phyloP scores from a whole-genome alignment of 352 stramenopile species.

The Globisporangium heterothallicum region DNA sequence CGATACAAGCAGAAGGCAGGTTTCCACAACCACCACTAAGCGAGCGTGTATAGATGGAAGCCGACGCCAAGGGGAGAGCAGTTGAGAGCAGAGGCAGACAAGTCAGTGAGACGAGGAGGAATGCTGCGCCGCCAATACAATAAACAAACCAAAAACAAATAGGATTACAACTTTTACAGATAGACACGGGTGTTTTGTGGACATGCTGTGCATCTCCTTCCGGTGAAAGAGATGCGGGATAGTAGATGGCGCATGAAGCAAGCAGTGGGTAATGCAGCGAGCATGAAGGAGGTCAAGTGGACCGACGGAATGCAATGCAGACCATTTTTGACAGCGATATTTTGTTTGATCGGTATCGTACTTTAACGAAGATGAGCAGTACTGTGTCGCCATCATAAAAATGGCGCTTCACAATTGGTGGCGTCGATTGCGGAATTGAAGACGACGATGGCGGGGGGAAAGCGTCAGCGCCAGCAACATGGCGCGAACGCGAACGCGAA shows the following conservation, averaged over 20 bases:
- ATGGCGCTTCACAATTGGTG: slow-evolving; percentile 6
- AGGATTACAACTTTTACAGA: too few relatives aligned
- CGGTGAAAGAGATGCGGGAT: too few relatives aligned
- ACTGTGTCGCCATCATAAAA: too few relatives aligned
- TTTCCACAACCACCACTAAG: slow-evolving; percentile 58
- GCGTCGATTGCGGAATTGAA: not conserved
- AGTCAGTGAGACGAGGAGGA: too few relatives aligned
- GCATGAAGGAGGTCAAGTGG: too few relatives aligned
- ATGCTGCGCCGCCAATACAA: too few relatives aligned
- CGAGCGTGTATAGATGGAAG: not conserved
- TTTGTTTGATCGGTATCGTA: not conserved
- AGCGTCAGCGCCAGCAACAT: slow-evolving; percentile 14
- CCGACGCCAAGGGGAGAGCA: not conserved
- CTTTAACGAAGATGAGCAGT: not conserved
- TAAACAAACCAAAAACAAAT: too few relatives aligned
- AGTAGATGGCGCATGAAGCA: too few relatives aligned
- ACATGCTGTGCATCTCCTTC: too few relatives aligned
- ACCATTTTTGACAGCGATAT: not conserved
- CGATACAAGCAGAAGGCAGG: slow-evolving; percentile 85
- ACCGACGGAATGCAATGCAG: too few relatives aligned
- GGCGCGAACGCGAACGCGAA: not conserved
- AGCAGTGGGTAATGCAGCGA: too few relatives aligned
- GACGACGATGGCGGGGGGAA: slow-evolving; percentile 3
- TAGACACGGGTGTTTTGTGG: too few relatives aligned
- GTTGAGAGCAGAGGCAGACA: not conserved